phyloP scores from a whole-genome alignment of 2,329 filamentous ascomycete species.

The Teratosphaeria gauchensis region DNA sequence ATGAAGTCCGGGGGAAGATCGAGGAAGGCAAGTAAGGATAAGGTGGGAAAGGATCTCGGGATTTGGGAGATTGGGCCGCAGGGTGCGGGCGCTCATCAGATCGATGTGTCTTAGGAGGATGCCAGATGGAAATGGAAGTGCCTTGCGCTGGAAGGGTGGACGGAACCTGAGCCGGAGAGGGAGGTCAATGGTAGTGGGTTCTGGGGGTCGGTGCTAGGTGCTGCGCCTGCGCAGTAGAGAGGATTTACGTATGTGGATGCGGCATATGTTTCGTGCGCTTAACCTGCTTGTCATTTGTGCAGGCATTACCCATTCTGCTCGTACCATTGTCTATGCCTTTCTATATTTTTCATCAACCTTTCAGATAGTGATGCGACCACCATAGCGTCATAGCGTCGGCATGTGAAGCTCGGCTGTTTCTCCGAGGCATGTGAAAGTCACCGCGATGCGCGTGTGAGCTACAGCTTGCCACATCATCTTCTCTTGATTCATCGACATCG shows the following conservation, averaged over 20 bases:
- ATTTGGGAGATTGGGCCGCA: slow-evolving; percentile 34
- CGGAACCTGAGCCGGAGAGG: background rate
- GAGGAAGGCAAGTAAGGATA: slow-evolving; percentile 33
- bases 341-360: too few species aligned
- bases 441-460: background rate
- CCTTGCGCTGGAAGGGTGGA: background rate
- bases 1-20: slow-evolving; percentile 35
- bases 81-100: slow-evolving; percentile 4
- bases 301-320: too few species aligned
- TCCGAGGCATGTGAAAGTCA: background rate
- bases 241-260: background rate
- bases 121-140: slow-evolving; percentile 3
- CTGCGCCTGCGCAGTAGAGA: background rate
- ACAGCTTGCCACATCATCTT: background rate
- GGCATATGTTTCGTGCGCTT: too few species aligned
- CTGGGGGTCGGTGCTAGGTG: background rate
- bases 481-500: background rate
- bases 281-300: too few species aligned
- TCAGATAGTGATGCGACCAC: too few species aligned
- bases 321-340: too few species aligned
- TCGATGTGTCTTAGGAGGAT: slow-evolving; percentile 3
- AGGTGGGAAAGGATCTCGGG: slow-evolving; percentile 32
- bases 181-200: background rate
- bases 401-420: too few species aligned
- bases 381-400: background rate